Evolutionary conservation across 2,329 filamentous ascomycete species (phyloP).

Genomic region (Fusarium haematococcum): DNA sequence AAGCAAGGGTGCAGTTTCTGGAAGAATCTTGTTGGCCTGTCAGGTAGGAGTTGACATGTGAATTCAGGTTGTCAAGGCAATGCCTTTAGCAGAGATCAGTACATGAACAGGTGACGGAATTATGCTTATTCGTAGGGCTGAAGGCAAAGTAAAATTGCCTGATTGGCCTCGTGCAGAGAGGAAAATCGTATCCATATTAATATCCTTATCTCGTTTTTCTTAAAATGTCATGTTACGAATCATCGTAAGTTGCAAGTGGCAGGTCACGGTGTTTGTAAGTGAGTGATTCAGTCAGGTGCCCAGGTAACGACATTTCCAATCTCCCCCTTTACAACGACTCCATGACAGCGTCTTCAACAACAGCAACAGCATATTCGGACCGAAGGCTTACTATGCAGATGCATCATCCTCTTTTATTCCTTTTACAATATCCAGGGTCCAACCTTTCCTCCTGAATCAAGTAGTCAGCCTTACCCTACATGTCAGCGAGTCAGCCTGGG

Average conservation of each 20-base stretch:
- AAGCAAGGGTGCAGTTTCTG: background rate
- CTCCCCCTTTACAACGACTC: background rate
- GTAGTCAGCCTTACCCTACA: background rate
- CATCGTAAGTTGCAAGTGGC: background rate
- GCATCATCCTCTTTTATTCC: background rate
- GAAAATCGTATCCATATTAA: background rate
- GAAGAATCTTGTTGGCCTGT: background rate
- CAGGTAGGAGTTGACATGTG: background rate
- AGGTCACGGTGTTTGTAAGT: background rate
- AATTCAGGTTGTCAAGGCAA: background rate
- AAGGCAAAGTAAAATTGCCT: background rate
- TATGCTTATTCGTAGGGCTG: background rate
- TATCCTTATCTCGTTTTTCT: background rate
- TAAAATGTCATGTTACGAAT: background rate
- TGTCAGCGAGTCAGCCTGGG: background rate
- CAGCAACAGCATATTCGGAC: background rate
- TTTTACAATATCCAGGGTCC: background rate
- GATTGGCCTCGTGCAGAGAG: background rate
- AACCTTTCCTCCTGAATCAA: background rate
- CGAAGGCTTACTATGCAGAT: background rate
- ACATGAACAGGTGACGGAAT: background rate
- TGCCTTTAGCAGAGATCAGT: background rate
- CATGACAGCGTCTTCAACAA: background rate
- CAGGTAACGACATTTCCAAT: background rate
- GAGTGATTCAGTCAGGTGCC: background rate